Percentiles rank a stretch among this genome's conserved stretches.
These are phyloP conservation scores for Metschnikowia picachoensis DNA, from an alignment of 805 yeast species.

Conservation along the genomic window DNA sequence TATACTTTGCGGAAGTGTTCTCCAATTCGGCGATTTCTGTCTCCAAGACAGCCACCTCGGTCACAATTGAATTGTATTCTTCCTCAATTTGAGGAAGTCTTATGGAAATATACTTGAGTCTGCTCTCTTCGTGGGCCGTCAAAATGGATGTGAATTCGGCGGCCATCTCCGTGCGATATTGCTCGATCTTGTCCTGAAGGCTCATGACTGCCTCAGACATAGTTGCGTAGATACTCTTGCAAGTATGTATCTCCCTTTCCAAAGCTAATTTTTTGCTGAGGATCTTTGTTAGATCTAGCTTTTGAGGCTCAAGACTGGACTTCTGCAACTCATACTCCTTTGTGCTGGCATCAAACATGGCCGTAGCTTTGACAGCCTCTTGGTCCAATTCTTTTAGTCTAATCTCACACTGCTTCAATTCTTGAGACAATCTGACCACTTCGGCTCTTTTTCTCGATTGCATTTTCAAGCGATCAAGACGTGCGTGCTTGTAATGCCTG, in stretches of 20 bases:
- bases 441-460: conserved; percentile 52
- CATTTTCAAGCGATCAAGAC: conserved; percentile 64
- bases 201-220: conserved; percentile 15
- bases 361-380: conserved; percentile 48
- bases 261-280: conserved; percentile 38
- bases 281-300: conserved; percentile 40
- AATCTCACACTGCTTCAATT: conserved; percentile 35
- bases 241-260: conserved; percentile 41
- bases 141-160: conserved; percentile 54
- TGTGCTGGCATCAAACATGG: conserved; percentile 34
- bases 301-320: conserved; percentile 40
- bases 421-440: conserved; percentile 24
- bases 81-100: conserved; percentile 38
- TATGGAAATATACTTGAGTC: conserved; percentile 32
- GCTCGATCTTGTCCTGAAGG: conserved; percentile 34
- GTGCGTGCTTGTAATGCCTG: conserved; percentile 60
- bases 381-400: conserved; percentile 46
- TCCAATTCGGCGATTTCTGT: conserved; percentile 29
- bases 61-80: conserved; percentile 38
- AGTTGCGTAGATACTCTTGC: conserved; percentile 31
- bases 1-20: conserved; percentile 5
- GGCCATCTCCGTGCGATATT: conserved; percentile 46
- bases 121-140: conserved; percentile 44
- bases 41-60: conserved; percentile 42
- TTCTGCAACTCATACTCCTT: conserved; percentile 42